Evolutionary conservation across 2,329 filamentous ascomycete species (phyloP).

Genomic region (Penicillium hesseltinei): DNA sequence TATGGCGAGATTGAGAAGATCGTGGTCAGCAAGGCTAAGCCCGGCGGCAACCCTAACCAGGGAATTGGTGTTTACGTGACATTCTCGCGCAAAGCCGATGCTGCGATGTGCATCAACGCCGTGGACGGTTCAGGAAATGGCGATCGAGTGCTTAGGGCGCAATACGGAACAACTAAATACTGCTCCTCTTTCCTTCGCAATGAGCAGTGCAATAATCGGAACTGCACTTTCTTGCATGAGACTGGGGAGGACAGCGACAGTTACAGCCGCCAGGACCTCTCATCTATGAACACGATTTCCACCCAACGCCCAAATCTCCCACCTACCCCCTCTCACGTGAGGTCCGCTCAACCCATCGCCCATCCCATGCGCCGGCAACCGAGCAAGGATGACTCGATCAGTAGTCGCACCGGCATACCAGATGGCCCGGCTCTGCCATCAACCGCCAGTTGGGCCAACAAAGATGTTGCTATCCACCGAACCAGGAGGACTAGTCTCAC

Average conservation of each 20-base stretch:
- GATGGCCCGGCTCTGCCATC: slow-evolving; percentile 90
- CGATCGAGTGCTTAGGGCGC: slow-evolving; percentile 72
- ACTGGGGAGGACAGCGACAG: slow-evolving; percentile 97
- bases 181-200: slow-evolving; percentile 95
- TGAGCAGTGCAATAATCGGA: slow-evolving; percentile 90
- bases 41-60: slow-evolving; percentile 66
- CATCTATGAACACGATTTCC: slow-evolving; percentile 86
- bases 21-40: slow-evolving; percentile 94
- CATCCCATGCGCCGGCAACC: slow-evolving; percentile 68
- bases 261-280: slow-evolving; percentile 90
- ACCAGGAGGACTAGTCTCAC: slow-evolving; percentile 69
- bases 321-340: slow-evolving; percentile 46
- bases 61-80: slow-evolving; percentile 98
- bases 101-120: slow-evolving; percentile 81
- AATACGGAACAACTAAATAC: slow-evolving; percentile 93
- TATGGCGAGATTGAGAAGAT: slow-evolving; percentile 99
- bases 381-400: slow-evolving; percentile 70
- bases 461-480: slow-evolving; percentile 64
- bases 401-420: slow-evolving; percentile 56
- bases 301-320: slow-evolving; percentile 69
- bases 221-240: slow-evolving; percentile 98
- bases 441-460: slow-evolving; percentile 87
- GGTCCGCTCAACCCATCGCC: slow-evolving; percentile 52
- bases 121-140: slow-evolving; percentile 92
- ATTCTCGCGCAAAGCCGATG: slow-evolving; percentile 87